Evolutionary conservation across 345 rosid genomes (phyloP), one percentile per base, ranked within the genome.

Genomic region (Euphorbia lathyris): DNA sequence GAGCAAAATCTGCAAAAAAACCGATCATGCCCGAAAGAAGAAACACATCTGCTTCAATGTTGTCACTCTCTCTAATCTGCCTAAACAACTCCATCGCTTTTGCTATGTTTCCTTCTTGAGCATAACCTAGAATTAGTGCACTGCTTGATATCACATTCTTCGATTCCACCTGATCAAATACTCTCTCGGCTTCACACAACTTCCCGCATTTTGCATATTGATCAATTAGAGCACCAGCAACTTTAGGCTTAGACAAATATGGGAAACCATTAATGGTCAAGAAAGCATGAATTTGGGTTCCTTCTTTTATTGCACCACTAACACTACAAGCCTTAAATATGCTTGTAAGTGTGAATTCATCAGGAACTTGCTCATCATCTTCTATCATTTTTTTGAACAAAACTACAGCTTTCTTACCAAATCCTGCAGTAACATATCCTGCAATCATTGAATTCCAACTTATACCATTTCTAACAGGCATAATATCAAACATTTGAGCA

Each of bases 361-460:
- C 97, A 0, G 90, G 96, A 27, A 66, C 69, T 76, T 79, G 83
- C 30, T 70, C 80, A 3, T 70, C 80, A 3, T 57, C 63, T 32
- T 79, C 71, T 59, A 69, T 81, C 93, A 90, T 85, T 80, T 69
- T 67, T 20, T 69, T 69, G 62, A 92, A 88, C 79, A 86, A 78
- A 77, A 70, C 58, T 56, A 95, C 55, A 74, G 93, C 96, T 75
- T 79, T 90, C 75, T 78, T 71, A n/a, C 85, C 79, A 13, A 61
- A 73, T 43, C 91, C 90, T 29, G 85, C 79, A 23, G 75, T 78
- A 9, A 73, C 81, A 48, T 79, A 81, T 9, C 96, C 96, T 5
- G 91, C 79, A 30, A 92, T 84, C 88, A 92, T 87, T 12, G 90
- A 83, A 47, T 92, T 92, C 97, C 96, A 90, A 40, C 81, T 95